These are phyloP conservation scores for Cyclotella kingstonii DNA, from an alignment of 108 stramenopile genomes.

Conservation along the genomic window DNA sequence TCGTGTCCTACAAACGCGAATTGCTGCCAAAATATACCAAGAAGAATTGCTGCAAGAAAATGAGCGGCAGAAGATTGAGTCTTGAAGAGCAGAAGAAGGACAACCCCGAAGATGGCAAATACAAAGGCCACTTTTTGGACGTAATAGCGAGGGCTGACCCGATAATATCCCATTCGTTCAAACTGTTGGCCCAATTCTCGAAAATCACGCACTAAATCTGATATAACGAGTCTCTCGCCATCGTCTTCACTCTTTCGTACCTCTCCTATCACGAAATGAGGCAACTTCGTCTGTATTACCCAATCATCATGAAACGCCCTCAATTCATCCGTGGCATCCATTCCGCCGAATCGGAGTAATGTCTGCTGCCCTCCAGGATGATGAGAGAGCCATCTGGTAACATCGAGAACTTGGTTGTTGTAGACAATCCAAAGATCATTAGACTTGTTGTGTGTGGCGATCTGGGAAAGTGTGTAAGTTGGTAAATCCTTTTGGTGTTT, in stretches of 20 bases:
- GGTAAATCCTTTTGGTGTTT: not conserved
- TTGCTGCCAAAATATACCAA: conserved; percentile 89
- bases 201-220: conserved; percentile 53
- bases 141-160: conserved; percentile 37
- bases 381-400: conserved; percentile 58
- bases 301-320: conserved; percentile 62
- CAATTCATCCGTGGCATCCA: conserved; percentile 74
- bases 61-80: conserved; percentile 14
- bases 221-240: too few relatives aligned
- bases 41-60: conserved; percentile 20
- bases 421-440: conserved; percentile 59
- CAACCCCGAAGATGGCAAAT: conserved; percentile 20
- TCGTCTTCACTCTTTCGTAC: conserved; percentile 33
- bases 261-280: conserved; percentile 58
- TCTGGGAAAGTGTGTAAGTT: conserved; percentile 38
- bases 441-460: conserved; percentile 38
- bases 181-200: conserved; percentile 51
- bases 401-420: conserved; percentile 63
- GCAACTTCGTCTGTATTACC: conserved; percentile 50
- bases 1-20: conserved; percentile 91
- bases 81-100: conserved; percentile 23
- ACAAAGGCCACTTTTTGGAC: conserved; percentile 26
- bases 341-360: conserved; percentile 61
- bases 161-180: conserved; percentile 42
- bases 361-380: conserved; percentile 79